These are phyloP conservation scores for Myrmaecium sp. DNA, from an alignment of 2,329 filamentous ascomycete species.

Conservation along the genomic window DNA sequence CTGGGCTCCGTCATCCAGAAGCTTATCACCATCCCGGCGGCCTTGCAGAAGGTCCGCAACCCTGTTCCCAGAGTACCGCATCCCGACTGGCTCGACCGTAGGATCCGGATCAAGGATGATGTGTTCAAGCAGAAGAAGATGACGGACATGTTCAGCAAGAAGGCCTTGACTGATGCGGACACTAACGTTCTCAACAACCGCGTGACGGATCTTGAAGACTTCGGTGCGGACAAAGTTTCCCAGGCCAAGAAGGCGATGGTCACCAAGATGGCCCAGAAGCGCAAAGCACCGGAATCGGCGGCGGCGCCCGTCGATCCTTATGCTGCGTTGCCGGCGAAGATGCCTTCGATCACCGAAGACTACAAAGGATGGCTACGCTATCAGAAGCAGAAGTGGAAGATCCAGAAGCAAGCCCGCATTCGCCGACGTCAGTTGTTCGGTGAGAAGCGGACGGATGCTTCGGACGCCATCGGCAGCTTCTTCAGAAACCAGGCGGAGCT, in stretches of 20 bases:
- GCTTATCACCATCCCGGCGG: conserved; percentile 93
- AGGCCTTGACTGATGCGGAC: conserved; percentile 54
- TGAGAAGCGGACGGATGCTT: conserved; percentile 49
- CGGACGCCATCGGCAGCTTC: conserved; percentile 47
- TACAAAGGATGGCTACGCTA: conserved; percentile 81
- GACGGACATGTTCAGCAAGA: conserved; percentile 73
- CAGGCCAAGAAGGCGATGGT: conserved; percentile 31
- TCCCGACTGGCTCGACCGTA: conserved; percentile 87
- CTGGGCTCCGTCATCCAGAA: conserved; percentile 97
- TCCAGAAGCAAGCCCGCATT: conserved; percentile 78
- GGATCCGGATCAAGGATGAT: conserved; percentile 91
- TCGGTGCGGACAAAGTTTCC: conserved; percentile 50
- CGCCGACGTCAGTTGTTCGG: conserved; percentile 85
- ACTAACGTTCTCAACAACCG: conserved; percentile 44
- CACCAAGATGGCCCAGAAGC: conserved; percentile 31
- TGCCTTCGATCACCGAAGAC: conserved; percentile 73
- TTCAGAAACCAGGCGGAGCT: conserved; percentile 88
- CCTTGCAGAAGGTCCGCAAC: conserved; percentile 85
- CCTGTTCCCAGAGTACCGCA: conserved; percentile 86
- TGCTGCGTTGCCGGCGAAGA: conserved; percentile 60
- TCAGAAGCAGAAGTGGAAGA: conserved; percentile 98
- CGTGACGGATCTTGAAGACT: conserved; percentile 62
- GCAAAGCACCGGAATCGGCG: conserved; percentile 29
- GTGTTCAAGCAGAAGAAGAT: conserved; percentile 98
- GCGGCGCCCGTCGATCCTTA: conserved; percentile 54